Evolutionary conservation across 345 rosid genomes (phyloP).

Genomic region (Excoecaria cochinchinensis): DNA sequence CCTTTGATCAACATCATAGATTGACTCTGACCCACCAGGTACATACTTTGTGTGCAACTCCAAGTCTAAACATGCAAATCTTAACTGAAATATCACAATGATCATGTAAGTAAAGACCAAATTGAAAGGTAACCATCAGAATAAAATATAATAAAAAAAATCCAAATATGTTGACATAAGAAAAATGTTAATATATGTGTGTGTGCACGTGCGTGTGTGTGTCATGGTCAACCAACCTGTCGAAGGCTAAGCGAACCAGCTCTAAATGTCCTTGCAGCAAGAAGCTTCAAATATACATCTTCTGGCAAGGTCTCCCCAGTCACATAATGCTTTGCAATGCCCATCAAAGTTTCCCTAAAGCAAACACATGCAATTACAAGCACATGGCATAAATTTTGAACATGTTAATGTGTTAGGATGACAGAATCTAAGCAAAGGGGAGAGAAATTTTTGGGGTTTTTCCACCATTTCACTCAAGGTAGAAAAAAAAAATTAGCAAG

Average conservation of each 20-base stretch:
- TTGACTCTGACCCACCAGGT: constrained; percentile 71
- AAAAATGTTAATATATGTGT: neutral
- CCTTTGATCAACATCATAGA: constrained; percentile 74
- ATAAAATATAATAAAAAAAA: neutral
- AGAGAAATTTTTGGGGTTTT: neutral
- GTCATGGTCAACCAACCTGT: constrained; percentile 54
- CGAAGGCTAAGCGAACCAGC: constrained; percentile 89
- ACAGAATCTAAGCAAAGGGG: neutral
- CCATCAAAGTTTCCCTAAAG: constrained; percentile 83
- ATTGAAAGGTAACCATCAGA: neutral
- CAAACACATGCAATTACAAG: constrained; percentile 7
- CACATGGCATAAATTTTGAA: constrained; percentile 8
- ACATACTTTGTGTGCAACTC: constrained; percentile 70
- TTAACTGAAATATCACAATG: constrained; percentile 46
- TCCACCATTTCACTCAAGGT: neutral
- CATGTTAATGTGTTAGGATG: too few relatives aligned
- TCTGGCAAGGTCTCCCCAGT: constrained; percentile 86
- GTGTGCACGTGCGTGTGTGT: too few relatives aligned
- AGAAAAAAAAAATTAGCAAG: too few relatives aligned
- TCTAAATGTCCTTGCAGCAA: constrained; percentile 87
- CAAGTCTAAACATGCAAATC: constrained; percentile 67
- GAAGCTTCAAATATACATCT: constrained; percentile 72
- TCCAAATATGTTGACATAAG: neutral
- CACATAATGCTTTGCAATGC: constrained; percentile 85
- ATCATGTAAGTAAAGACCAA: neutral